Conservation (phyloP, 2,329 filamentous ascomycete species). For the Diplocarpon mali region DNA sequence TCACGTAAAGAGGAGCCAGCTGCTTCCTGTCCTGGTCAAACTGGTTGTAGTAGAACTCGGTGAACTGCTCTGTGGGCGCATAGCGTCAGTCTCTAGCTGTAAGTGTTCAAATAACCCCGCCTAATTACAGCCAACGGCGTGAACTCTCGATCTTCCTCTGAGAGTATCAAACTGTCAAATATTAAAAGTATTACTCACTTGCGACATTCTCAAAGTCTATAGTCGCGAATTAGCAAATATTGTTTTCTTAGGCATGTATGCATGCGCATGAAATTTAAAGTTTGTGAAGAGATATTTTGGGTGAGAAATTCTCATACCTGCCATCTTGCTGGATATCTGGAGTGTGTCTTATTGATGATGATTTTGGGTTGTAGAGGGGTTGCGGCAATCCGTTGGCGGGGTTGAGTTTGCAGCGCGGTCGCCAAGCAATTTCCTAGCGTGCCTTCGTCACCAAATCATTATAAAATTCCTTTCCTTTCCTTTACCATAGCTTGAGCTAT, state of each 20-base stretch:
- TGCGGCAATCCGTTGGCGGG: slow-evolving; percentile 3
- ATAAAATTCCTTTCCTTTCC: too few relatives aligned
- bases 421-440: background rate
- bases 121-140: background rate
- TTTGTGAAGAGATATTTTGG: too few relatives aligned
- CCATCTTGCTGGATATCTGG: slow-evolving; percentile 20
- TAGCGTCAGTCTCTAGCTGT: background rate
- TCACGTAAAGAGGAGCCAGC: slow-evolving; percentile 70
- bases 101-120: background rate
- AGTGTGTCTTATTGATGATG: background rate
- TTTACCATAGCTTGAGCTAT: too few relatives aligned
- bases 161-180: too few relatives aligned
- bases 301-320: slow-evolving; percentile 16
- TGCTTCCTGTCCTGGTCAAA: slow-evolving; percentile 63
- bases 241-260: background rate
- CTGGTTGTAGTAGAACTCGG: slow-evolving; percentile 79
- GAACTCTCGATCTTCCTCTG: background rate
- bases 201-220: slow-evolving; percentile 32
- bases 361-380: slow-evolving; percentile 2
- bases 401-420: background rate
- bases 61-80: slow-evolving; percentile 61
- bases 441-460: background rate
- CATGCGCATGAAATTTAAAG: background rate
- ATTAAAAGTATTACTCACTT: slow-evolving; percentile 27
- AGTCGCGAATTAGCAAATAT: slow-evolving; percentile 14